Evolutionary conservation across 2,329 filamentous ascomycete species (phyloP).

Genomic region (Colletotrichum cereale): DNA sequence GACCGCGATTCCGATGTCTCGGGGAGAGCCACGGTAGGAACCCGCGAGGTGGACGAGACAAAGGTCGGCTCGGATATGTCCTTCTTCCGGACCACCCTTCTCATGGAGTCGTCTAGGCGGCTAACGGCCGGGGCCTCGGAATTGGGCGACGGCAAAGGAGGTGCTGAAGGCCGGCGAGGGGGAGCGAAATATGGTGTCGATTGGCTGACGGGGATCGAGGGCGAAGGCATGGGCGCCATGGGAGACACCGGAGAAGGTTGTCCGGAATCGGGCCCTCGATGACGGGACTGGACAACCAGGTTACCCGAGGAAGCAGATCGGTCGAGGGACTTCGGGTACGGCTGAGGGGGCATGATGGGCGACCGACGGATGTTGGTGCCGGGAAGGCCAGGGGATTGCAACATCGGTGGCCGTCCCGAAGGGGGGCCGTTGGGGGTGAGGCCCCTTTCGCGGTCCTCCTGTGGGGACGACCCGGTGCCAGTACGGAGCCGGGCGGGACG

Average conservation of each 20-base stretch:
- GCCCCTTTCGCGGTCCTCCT: constrained; percentile 38
- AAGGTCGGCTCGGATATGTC: constrained; percentile 66
- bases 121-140: constrained; percentile 41
- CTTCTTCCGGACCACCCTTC: constrained; percentile 57
- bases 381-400: constrained; percentile 61
- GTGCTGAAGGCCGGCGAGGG: constrained; percentile 51
- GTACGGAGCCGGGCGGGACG: constrained; percentile 50
- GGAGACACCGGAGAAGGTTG: constrained; percentile 62
- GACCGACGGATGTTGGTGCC: constrained; percentile 63
- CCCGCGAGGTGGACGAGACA: constrained; percentile 59
- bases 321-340: constrained; percentile 49
- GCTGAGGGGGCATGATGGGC: constrained; percentile 61
- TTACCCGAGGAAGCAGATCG: constrained; percentile 49
- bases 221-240: constrained; percentile 50
- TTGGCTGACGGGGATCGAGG: constrained; percentile 49
- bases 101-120: constrained; percentile 54
- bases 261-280: constrained; percentile 52
- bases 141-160: constrained; percentile 47
- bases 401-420: constrained; percentile 48
- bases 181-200: constrained; percentile 50
- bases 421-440: constrained; percentile 25
- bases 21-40: constrained; percentile 57
- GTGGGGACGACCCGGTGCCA: constrained; percentile 40
- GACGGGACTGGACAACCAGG: constrained; percentile 49
- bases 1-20: constrained; percentile 48